Conservation (phyloP, 106 monocot species). For the Hemerocallis citrina region DNA sequence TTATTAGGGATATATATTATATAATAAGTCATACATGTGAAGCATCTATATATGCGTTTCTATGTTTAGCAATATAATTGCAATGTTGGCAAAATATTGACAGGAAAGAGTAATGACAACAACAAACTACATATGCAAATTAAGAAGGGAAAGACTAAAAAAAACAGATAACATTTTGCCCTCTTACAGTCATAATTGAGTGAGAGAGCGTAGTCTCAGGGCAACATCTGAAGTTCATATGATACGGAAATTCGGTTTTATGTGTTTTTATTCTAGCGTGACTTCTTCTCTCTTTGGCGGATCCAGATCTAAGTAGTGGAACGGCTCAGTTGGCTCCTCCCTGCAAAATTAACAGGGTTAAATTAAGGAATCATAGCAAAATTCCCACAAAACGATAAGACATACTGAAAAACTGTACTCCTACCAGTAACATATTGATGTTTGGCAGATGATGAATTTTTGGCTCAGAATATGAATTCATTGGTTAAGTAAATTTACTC, state of each 20-base stretch:
- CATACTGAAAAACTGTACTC: no score
- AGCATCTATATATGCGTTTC: no score
- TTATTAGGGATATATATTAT: no score
- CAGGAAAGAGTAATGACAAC: no score
- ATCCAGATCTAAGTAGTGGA: constrained; percentile 70
- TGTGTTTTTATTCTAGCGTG: constrained; percentile 34
- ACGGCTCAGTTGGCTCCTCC: constrained; percentile 96
- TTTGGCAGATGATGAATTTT: no score
- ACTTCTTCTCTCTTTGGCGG: constrained; percentile 60
- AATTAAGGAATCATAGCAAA: background rate
- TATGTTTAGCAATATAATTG: no score
- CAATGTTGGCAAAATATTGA: no score
- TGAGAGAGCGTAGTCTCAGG: background rate
- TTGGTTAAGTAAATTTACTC: no score
- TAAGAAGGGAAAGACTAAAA: background rate
- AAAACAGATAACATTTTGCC: background rate
- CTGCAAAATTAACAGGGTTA: constrained; percentile 28
- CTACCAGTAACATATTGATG: no score
- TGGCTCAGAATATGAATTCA: no score
- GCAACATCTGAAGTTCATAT: background rate
- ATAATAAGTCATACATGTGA: no score
- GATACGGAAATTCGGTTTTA: background rate
- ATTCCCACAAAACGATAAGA: background rate
- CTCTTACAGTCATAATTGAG: background rate
- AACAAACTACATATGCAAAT: background rate